Base-by-base conservation (phyloP, 768 basidiomycete genomes). In the Paxillus rubicundulus region DNA sequence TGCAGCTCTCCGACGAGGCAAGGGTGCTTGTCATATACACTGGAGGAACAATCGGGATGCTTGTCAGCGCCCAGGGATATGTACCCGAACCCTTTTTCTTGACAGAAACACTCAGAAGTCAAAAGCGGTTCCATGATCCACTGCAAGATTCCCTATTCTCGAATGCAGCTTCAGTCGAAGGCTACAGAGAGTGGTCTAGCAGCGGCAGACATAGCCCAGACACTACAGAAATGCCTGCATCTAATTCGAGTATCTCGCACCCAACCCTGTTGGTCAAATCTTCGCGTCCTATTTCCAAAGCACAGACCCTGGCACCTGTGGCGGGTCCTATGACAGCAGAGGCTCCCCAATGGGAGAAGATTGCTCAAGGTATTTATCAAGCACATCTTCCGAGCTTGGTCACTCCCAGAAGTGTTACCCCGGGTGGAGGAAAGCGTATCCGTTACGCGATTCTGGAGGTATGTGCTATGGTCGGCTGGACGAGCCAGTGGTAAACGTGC, bases 61-160 rank as follows among this genome's bases (percentile, higher is more conserved):
- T 92, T 41, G 78, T 88, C 33, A 84, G 86, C 32, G 74, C 84
- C 32, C 80, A 82, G 54, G 87, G 88, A 56, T 90, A 89, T 64
- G 85, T 88, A 18, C 89, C 92, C 12, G 92, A 94, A 63, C 91
- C 91, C 0, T 86, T 86, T 60, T 94, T 92, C 66, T 74, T 95
- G 56, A 92, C 90, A 5, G 87, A 92, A 68, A 91, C 86, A 0
- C 79, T 96, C 27, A 75, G 80, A 59, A 85, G 85, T 58, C 91
- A 94, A 70, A 82, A 81, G 36, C 84, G 95, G 12, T 98, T 98
- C 62, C 91, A 98, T 69, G 95, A 98, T 59, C 95, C 94, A 4
- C 71, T 85, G 20, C 87, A 89, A 66, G 86, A 91, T 54, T 94
- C 92, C 1, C 72, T 96, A 20, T 93, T 91, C 62, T 91, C 90